phyloP scores from a whole-genome alignment of 2,329 filamentous ascomycete species.

The Coniochaeta sp. region DNA sequence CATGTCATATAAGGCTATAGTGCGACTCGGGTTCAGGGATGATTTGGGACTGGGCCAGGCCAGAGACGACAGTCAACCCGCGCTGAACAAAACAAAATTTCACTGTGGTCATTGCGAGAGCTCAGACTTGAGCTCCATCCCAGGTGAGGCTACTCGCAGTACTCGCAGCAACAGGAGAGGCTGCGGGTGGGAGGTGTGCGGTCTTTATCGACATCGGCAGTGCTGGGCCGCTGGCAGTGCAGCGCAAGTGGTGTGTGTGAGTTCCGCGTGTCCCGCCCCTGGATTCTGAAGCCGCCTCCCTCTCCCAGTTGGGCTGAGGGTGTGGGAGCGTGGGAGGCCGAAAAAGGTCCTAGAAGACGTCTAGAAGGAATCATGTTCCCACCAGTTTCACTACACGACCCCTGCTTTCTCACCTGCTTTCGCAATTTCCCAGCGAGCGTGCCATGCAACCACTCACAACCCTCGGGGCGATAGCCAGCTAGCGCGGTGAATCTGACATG shows the following conservation, averaged over 20 bases:
- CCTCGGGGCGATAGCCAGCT: not conserved
- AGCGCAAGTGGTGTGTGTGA: not conserved
- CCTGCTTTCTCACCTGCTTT: not conserved
- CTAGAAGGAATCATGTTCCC: not conserved
- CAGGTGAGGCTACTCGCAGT: not conserved
- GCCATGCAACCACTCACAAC: not conserved
- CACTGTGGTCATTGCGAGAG: not conserved
- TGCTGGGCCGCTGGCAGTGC: not conserved
- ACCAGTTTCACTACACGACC: not conserved
- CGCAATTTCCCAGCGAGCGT: not conserved
- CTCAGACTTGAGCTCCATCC: not conserved
- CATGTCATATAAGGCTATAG: not conserved
- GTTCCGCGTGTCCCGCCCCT: not conserved
- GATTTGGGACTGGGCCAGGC: not conserved
- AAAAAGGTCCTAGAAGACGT: not conserved
- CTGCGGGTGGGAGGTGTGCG: not conserved
- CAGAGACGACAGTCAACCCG: not conserved
- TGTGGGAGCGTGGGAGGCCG: not conserved
- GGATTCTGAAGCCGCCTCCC: not conserved
- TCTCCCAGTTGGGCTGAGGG: not conserved
- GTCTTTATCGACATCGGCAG: not conserved
- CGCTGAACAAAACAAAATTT: not conserved
- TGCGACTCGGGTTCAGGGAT: not conserved
- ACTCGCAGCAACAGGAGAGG: too few relatives aligned
- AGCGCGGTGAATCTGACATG: not conserved